A percentile compares a stretch with the other conserved stretches of the same genome.
These are phyloP conservation scores for Mycena chlorophos DNA, from an alignment of 768 basidiomycete genomes.

Conservation along the genomic window DNA sequence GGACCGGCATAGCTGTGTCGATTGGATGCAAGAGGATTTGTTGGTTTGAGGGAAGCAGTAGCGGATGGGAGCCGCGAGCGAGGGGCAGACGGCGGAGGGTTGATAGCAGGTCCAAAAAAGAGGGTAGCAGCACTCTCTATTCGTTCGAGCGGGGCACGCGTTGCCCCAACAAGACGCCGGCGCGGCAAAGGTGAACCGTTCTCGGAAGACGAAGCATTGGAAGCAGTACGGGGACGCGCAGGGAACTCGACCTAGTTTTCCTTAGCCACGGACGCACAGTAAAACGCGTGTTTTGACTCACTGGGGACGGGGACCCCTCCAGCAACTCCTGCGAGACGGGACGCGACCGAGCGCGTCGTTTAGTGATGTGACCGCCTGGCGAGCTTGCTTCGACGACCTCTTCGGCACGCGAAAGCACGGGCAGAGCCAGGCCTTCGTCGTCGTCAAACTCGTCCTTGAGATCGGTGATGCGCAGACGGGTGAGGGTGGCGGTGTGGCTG, in stretches of 20 bases:
- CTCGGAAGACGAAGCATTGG: conserved; percentile 47
- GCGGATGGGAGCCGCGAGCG: conserved; percentile 35
- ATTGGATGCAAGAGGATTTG: conserved; percentile 32
- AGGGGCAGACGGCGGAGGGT: conserved; percentile 24
- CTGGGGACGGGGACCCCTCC: conserved; percentile 52
- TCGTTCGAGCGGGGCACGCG: conserved; percentile 46
- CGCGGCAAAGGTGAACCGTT: conserved; percentile 54
- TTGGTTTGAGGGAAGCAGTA: conserved; percentile 25
- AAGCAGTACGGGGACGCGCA: conserved; percentile 39
- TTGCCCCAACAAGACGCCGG: conserved; percentile 48
- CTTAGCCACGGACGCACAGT: neutral
- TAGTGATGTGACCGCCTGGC: conserved; percentile 73
- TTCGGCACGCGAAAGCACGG: conserved; percentile 27
- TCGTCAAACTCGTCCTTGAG: conserved; percentile 42
- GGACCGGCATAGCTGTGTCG: conserved; percentile 70
- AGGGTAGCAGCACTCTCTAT: conserved; percentile 62
- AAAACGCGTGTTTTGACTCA: conserved; percentile 28
- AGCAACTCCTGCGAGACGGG: conserved; percentile 69
- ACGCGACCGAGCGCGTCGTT: conserved; percentile 71
- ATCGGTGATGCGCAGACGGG: conserved; percentile 50
- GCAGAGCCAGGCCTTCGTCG: neutral
- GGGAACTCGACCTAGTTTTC: conserved; percentile 37
- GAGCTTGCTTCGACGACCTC: conserved; percentile 72
- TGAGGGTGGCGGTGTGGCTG: conserved; percentile 34
- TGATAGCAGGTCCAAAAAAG: conserved; percentile 66